Base-by-base conservation (phyloP, 768 basidiomycete genomes). In the Dioszegia crocea region DNA sequence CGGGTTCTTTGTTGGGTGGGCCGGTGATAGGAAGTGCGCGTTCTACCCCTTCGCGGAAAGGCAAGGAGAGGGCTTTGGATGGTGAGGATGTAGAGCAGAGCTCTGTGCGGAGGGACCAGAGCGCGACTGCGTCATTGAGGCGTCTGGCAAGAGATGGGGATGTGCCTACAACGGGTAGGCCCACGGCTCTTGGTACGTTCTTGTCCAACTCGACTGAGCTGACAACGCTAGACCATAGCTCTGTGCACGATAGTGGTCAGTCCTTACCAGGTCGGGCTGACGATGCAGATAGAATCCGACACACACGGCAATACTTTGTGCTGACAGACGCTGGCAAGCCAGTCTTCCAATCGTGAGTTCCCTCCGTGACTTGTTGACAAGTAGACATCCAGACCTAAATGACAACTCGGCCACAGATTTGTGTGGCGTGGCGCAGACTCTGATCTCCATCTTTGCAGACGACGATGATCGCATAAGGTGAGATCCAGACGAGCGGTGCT, bases 261-360 rank as follows among this genome's bases (percentile, higher is more conserved):
- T n/a, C n/a, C n/a, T n/a, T n/a, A n/a, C n/a, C n/a, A n/a, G n/a
- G n/a, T n/a, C n/a, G n/a, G n/a, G n/a, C n/a, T n/a, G n/a, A n/a
- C n/a, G n/a, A n/a, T 17, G 9, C 23, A 53, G 51, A 27, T 11
- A 36, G 38, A 14, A 53, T 40, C 8, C 2, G 51, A n/a, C 36
- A 53, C 14, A 57, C 66, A 16, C 82, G 92, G 52, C 84, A 90
- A 71, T 99, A 97, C 76, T 96, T 89, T 71, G 84, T 97, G 16
- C 82, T 98, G 19, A 97, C 93, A 0, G 86, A 93, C 62, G 96
- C 96, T 29, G 96, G 96, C 27, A 98, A 99, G 77, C 93, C 93
- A n/a, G 92, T 99, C 11, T 99, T 89, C 71, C 82, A 85, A 41
- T 90, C 89, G 92, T 88, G 75, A 59, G 80, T n/a, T n/a, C n/a